These are phyloP conservation scores for Gloeostereum incarnatum DNA, from an alignment of 768 basidiomycete genomes.

Conservation along the genomic window DNA sequence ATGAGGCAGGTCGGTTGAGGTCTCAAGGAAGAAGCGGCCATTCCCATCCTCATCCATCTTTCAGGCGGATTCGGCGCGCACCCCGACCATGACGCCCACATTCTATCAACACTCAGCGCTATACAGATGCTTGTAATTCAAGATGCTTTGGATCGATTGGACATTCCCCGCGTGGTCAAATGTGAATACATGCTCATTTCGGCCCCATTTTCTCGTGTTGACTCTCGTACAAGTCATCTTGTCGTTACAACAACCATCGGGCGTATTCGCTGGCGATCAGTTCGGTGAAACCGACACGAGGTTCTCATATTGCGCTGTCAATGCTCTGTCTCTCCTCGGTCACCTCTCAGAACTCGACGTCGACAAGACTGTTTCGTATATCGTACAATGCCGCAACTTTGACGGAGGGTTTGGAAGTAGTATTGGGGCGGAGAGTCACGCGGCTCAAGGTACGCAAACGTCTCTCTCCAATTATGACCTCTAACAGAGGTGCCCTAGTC, in stretches of 20 bases:
- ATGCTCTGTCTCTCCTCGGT: conserved; percentile 74
- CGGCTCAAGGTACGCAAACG: conserved; percentile 61
- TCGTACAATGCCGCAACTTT: conserved; percentile 78
- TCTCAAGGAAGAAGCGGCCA: not conserved
- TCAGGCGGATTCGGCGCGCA: conserved; percentile 88
- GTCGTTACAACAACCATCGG: conserved; percentile 77
- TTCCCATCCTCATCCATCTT: not conserved
- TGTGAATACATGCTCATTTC: conserved; percentile 39
- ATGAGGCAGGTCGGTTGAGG: conserved; percentile 55
- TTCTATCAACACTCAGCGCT: conserved; percentile 81
- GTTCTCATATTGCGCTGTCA: conserved; percentile 84
- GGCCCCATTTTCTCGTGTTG: not conserved
- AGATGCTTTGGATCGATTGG: conserved; percentile 64
- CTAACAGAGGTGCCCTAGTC: conserved; percentile 32
- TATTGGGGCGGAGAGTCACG: conserved; percentile 88
- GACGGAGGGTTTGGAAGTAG: conserved; percentile 89
- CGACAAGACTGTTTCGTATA: conserved; percentile 62
- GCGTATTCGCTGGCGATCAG: conserved; percentile 81
- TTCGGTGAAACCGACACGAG: conserved; percentile 94
- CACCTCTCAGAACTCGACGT: conserved; percentile 58
- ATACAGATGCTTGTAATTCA: conserved; percentile 88
- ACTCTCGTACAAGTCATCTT: conserved; percentile 52
- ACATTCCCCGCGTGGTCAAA: conserved; percentile 59
- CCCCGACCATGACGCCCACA: conserved; percentile 87
- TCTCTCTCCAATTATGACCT: not conserved